These are phyloP conservation scores for Aspergillus caelatus DNA, from an alignment of 2,329 filamentous ascomycete species.

Conservation along the genomic window DNA sequence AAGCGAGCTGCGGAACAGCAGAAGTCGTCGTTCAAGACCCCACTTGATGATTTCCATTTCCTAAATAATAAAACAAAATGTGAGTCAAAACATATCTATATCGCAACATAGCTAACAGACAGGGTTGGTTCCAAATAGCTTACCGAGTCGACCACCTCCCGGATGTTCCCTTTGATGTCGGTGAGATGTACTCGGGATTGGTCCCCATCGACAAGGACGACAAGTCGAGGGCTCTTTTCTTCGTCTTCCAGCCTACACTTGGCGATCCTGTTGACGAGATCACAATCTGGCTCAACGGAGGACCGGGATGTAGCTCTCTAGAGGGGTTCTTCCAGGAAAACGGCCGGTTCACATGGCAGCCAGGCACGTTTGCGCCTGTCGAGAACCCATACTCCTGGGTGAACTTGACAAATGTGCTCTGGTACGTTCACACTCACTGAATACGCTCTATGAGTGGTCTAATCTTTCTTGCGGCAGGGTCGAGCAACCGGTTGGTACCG, in stretches of 20 bases:
- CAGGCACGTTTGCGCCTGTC: constrained; percentile 66
- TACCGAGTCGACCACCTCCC: constrained; percentile 48
- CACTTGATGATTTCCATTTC: not conserved
- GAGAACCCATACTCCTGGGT: constrained; percentile 72
- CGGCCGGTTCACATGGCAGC: constrained; percentile 70
- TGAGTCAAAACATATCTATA: not conserved
- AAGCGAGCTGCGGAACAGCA: not conserved
- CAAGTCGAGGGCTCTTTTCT: constrained; percentile 53
- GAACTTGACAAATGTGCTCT: constrained; percentile 74
- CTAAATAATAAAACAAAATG: not conserved
- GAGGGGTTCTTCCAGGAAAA: constrained; percentile 74
- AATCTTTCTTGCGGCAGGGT: constrained; percentile 33
- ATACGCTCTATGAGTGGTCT: too few species aligned
- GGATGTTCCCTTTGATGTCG: constrained; percentile 68
- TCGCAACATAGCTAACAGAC: not conserved
- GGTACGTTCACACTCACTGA: not conserved
- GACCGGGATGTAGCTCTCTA: constrained; percentile 60
- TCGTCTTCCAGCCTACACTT: constrained; percentile 48
- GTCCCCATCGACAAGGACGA: constrained; percentile 53
- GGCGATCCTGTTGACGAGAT: constrained; percentile 24
- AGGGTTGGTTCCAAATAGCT: not conserved
- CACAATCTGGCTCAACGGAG: constrained; percentile 53
- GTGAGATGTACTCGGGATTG: constrained; percentile 51
- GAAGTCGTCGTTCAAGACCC: not conserved
- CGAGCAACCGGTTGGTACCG: constrained; percentile 56